Evolutionary conservation across 2,329 filamentous ascomycete species (phyloP), one percentile per base, ranked within the genome.

Genomic region (Xylariaceae sp.): DNA sequence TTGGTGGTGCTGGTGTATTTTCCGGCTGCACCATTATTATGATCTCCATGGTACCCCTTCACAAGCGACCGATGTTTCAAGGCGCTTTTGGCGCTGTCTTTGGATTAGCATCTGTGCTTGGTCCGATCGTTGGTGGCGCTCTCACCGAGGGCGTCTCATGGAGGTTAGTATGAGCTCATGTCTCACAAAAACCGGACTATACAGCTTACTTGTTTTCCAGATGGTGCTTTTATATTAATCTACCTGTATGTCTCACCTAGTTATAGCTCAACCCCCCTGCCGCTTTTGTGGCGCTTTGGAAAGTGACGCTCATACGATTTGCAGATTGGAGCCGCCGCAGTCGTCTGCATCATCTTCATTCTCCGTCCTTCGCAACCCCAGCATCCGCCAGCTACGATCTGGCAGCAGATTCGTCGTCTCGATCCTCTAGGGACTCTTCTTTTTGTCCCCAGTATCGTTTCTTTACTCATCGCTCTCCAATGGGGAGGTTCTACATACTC

Each of bases 391-490:
- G 58, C 57, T 7, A 45, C 45, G 1, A 23, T 70, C 23, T 59
- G 59, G 42, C 61, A 70, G 44, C 75, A 79, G 40, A 58, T 80
- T 42, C 66, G 68, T 51, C 72, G 76, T 1, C 49, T 62, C 42
- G 80, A 84, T 46, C 78, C 77, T 0, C 57, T 82, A 2, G 81
- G 82, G 21, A 82, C 77, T 6, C 57, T 76, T 12, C 72, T 82
- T 60, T 78, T 85, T 51, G 62, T 85, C 14, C 80, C 81, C 0
- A 72, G 73, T 23, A 71, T 82, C 32, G 69, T 83, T 12, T 80
- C 73, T 50, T 74, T 85, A 29, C 64, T 85, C 3, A 66, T 86
- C 5, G 81, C 81, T 1, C 67, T 86, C 25, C 77, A 85, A 55
- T 85, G 80, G 80, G 79, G 79, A 41, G 79, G 79, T 3, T 64